Conservation (phyloP, 2,329 filamentous ascomycete species). For the Colletotrichum orbiculare region DNA sequence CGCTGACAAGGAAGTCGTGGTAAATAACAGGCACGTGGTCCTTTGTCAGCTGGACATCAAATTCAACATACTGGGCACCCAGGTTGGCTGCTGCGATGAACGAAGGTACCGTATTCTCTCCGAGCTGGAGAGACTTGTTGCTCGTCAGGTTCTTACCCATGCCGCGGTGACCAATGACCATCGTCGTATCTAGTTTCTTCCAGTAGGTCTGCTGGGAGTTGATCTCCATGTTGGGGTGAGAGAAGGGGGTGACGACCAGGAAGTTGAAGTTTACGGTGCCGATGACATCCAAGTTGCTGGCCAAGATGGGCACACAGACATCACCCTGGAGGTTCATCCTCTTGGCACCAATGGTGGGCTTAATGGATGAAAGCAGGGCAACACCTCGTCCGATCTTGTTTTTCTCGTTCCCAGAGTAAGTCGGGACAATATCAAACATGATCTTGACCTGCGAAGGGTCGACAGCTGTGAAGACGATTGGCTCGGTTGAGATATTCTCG, state of each 20-base stretch:
- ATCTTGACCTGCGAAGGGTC: slow-evolving; percentile 87
- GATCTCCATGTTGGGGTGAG: slow-evolving; percentile 92
- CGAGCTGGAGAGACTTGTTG: slow-evolving; percentile 89
- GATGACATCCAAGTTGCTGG: slow-evolving; percentile 87
- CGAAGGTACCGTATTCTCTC: slow-evolving; percentile 94
- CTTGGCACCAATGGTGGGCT: slow-evolving; percentile 83
- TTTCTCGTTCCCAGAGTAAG: slow-evolving; percentile 90
- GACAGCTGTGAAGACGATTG: slow-evolving; percentile 85
- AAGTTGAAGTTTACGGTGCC: slow-evolving; percentile 98
- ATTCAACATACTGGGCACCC: slow-evolving; percentile 80
- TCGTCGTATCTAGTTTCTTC: slow-evolving; percentile 90
- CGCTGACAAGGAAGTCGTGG: slow-evolving; percentile 97
- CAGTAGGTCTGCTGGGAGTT: slow-evolving; percentile 94
- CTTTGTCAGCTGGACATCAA: slow-evolving; percentile 97
- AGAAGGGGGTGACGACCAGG: slow-evolving; percentile 91
- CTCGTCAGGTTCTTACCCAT: slow-evolving; percentile 90
- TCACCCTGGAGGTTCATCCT: slow-evolving; percentile 95
- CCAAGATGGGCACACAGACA: slow-evolving; percentile 90
- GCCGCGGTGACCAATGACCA: slow-evolving; percentile 79
- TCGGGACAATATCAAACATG: slow-evolving; percentile 94
- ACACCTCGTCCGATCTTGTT: slow-evolving; percentile 90
- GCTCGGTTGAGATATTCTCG: slow-evolving; percentile 92
- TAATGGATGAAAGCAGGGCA: slow-evolving; percentile 87
- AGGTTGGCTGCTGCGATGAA: slow-evolving; percentile 97
- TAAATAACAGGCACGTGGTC: slow-evolving; percentile 98